phyloP scores from a whole-genome alignment of 2,329 filamentous ascomycete species.

The Fusarium brachygibbosum region DNA sequence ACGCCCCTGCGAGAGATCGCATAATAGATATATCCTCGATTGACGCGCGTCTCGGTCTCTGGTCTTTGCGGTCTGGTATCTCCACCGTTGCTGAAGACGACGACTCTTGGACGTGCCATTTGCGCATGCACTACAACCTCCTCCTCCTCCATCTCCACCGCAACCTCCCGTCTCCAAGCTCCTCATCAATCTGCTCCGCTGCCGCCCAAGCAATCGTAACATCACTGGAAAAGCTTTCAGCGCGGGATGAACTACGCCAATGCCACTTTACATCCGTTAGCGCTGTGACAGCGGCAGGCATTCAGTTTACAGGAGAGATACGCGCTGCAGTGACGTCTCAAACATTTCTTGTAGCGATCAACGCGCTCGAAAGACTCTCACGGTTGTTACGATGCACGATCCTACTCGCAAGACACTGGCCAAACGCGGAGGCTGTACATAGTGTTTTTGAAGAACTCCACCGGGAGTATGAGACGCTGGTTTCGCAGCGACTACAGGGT shows the following conservation, averaged over 20 bases:
- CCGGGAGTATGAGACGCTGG: conserved; percentile 43
- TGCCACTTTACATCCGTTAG: conserved; percentile 48
- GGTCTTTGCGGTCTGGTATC: conserved; percentile 45
- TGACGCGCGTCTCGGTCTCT: conserved; percentile 42
- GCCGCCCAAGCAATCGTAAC: conserved; percentile 46
- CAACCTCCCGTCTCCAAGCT: conserved; percentile 36
- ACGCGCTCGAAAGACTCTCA: conserved; percentile 40
- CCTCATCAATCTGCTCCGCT: conserved; percentile 45
- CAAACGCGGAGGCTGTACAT: conserved; percentile 46
- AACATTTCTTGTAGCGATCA: conserved; percentile 42
- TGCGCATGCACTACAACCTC: conserved; percentile 47
- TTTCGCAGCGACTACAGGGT: conserved; percentile 43
- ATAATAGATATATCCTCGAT: conserved; percentile 42
- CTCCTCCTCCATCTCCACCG: conserved; percentile 44
- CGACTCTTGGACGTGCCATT: conserved; percentile 41
- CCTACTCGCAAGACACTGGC: conserved; percentile 41
- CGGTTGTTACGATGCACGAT: conserved; percentile 35
- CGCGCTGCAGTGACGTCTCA: conserved; percentile 36
- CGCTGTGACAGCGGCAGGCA: conserved; percentile 43
- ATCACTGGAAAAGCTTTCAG: conserved; percentile 39
- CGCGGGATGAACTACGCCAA: conserved; percentile 40
- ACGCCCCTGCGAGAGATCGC: conserved; percentile 34
- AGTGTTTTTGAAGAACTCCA: conserved; percentile 48
- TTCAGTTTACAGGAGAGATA: conserved; percentile 46
- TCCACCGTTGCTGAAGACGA: conserved; percentile 44